Base-by-base conservation (phyloP, 495 filamentous ascomycete species). In the Hypoxylon rickii region DNA sequence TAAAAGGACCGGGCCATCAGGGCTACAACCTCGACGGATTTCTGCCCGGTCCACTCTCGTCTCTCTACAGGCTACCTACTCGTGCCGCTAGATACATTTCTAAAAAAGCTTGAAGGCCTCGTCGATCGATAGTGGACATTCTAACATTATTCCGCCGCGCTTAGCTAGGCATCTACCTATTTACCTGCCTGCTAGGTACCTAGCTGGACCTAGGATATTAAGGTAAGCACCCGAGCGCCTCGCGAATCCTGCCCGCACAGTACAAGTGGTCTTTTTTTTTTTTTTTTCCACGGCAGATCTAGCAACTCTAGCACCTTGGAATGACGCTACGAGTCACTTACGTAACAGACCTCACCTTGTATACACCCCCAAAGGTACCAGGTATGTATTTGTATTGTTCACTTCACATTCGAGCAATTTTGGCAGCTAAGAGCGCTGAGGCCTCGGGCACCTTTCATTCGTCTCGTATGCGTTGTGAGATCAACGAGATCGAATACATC, bases 401-500 rank as follows among this genome's bases (percentile, higher is more conserved):
- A n/a, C n/a, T n/a, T n/a, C n/a, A n/a, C n/a, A n/a, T n/a, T n/a
- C n/a, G n/a, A n/a, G n/a, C n/a, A n/a, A 29, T 44, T 37, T 22
- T 47, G 32, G 43, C 31, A 37, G 41, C 33, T 51, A 12, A n/a
- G 39, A 38, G 37, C 42, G 47, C 45, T 43, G 21, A 48, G 5
- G 44, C 48, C 44, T 57, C 41, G 20, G 58, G 36, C 41, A 52
- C 42, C 42, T 37, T 29, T 52, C 37, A 56, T 62, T 52, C 58
- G 58, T 62, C 52, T 52, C 42, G 44, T 50, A 32, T 53, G 48
- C 32, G 37, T 62, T 56, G 37, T 57, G 59, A 63, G 59, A 57
- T 63, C 59, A 63, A 63, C 52, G n/a, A 63, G 59, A 63, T 63
- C 59, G 59, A 63, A 57, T 53, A 63, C 59, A 31, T 63, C 44